These are phyloP conservation scores for Yarrowia deformans DNA, from an alignment of 805 yeast genomes.

Conservation along the genomic window DNA sequence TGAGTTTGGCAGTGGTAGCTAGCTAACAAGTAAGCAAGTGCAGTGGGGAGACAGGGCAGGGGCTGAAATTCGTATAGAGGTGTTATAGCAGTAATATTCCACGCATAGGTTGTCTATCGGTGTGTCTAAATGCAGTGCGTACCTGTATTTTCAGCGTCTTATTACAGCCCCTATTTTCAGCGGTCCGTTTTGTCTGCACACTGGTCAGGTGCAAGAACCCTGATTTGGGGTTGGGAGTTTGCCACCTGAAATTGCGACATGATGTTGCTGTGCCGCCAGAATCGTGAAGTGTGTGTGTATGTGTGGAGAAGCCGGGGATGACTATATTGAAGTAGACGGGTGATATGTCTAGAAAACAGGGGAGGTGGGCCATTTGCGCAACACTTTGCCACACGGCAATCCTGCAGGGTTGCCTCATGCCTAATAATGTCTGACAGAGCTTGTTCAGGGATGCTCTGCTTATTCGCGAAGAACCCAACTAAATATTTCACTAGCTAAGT, in stretches of 20 bases:
- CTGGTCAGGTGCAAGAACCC: constrained; percentile 14
- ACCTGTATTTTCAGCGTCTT: background rate
- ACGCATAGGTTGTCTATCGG: background rate
- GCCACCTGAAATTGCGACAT: constrained; percentile 14
- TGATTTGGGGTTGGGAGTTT: constrained; percentile 18
- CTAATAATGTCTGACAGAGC: background rate
- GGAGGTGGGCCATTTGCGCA: too few species aligned
- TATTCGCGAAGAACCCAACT: too few species aligned
- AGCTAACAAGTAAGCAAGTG: background rate
- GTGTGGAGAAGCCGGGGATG: too few species aligned
- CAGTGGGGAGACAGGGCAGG: background rate
- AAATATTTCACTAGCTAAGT: too few species aligned
- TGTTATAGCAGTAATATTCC: background rate
- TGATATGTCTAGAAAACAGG: too few species aligned
- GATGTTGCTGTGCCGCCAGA: background rate
- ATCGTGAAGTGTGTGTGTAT: too few species aligned
- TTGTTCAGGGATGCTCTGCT: too few species aligned
- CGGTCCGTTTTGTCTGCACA: background rate
- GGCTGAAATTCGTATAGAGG: background rate
- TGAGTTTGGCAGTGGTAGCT: background rate
- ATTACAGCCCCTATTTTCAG: background rate
- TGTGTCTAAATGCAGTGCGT: background rate
- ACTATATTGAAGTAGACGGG: too few species aligned
- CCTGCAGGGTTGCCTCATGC: background rate
- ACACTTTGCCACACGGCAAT: too few species aligned